Percentiles rank a stretch among this genome's conserved stretches.
phyloP scores from a whole-genome alignment of 495 filamentous ascomycete species.

The Extremus antarcticus region DNA sequence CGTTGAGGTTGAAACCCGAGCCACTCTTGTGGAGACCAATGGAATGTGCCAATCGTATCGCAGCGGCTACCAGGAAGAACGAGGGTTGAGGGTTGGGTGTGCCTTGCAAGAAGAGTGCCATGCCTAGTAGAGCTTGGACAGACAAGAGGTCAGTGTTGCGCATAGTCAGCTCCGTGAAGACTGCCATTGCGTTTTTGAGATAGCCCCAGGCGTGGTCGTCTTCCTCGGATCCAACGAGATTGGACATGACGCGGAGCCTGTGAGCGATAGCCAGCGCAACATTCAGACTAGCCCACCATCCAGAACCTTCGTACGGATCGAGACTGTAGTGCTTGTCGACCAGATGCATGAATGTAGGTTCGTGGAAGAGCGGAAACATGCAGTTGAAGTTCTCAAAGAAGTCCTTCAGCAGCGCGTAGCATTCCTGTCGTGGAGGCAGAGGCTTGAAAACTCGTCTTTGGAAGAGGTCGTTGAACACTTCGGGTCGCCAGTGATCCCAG shows the following conservation, averaged over 20 bases:
- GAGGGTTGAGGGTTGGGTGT: slow-evolving; percentile 94
- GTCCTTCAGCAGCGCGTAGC: slow-evolving; percentile 73
- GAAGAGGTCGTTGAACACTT: slow-evolving; percentile 92
- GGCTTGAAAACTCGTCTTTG: slow-evolving; percentile 69
- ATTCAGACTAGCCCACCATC: slow-evolving; percentile 98
- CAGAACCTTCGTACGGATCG: slow-evolving; percentile 89
- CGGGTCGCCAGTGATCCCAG: slow-evolving; percentile 92
- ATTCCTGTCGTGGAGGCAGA: slow-evolving; percentile 71
- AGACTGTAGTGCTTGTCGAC: slow-evolving; percentile 85
- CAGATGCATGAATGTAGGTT: slow-evolving; percentile 94
- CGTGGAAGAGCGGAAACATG: slow-evolving; percentile 95
- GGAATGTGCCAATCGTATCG: slow-evolving; percentile 82
- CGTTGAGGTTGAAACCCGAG: slow-evolving; percentile 79
- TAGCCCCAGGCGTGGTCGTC: slow-evolving; percentile 91
- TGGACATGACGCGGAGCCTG: slow-evolving; percentile 88
- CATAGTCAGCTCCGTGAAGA: slow-evolving; percentile 85
- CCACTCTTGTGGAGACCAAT: slow-evolving; percentile 93
- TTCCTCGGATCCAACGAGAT: slow-evolving; percentile 77
- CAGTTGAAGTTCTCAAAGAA: slow-evolving; percentile 98
- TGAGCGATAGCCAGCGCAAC: slow-evolving; percentile 86
- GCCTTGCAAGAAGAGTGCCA: slow-evolving; percentile 92
- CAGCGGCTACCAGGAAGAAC: slow-evolving; percentile 86
- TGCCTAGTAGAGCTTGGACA: slow-evolving; percentile 91
- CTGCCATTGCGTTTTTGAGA: slow-evolving; percentile 90
- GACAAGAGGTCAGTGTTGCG: slow-evolving; percentile 91